These are phyloP conservation scores for Macrophomina pseudophaseolina DNA, from an alignment of 2,329 filamentous ascomycete species.

Conservation along the genomic window DNA sequence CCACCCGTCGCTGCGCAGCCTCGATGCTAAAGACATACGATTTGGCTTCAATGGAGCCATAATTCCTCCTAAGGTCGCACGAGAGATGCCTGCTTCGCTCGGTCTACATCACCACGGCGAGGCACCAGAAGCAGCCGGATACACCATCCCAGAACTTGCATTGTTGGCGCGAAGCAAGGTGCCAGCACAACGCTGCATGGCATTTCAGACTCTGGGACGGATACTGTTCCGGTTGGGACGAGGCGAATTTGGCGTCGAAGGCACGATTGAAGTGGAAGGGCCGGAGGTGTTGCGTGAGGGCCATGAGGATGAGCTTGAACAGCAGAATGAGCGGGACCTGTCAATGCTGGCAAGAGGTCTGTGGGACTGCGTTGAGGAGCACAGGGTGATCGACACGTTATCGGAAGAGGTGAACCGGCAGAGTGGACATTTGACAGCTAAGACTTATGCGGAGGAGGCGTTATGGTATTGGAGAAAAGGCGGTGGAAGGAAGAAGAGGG, in stretches of 20 bases:
- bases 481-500: slow-evolving; percentile 64
- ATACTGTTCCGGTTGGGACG: slow-evolving; percentile 82
- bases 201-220: slow-evolving; percentile 87
- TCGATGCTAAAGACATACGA: slow-evolving; percentile 78
- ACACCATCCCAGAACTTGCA: slow-evolving; percentile 86
- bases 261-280: slow-evolving; percentile 46
- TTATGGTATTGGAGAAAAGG: slow-evolving; percentile 86
- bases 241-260: slow-evolving; percentile 69
- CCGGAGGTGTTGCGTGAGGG: slow-evolving; percentile 49
- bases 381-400: slow-evolving; percentile 76
- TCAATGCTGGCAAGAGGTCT: slow-evolving; percentile 69
- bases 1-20: slow-evolving; percentile 73
- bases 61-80: slow-evolving; percentile 75
- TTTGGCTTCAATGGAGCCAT: slow-evolving; percentile 87
- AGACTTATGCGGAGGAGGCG: slow-evolving; percentile 85
- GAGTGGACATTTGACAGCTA: slow-evolving; percentile 76
- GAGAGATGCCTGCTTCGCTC: slow-evolving; percentile 74
- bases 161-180: slow-evolving; percentile 80
- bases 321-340: slow-evolving; percentile 48
- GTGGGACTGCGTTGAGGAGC: slow-evolving; percentile 81
- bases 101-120: slow-evolving; percentile 94
- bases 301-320: slow-evolving; percentile 50
- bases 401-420: slow-evolving; percentile 73
- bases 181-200: slow-evolving; percentile 85
- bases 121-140: slow-evolving; percentile 90